Evolutionary conservation across 2,329 filamentous ascomycete species (phyloP), one percentile per base, ranked within the genome.

Genomic region (Trichophyton simii): DNA sequence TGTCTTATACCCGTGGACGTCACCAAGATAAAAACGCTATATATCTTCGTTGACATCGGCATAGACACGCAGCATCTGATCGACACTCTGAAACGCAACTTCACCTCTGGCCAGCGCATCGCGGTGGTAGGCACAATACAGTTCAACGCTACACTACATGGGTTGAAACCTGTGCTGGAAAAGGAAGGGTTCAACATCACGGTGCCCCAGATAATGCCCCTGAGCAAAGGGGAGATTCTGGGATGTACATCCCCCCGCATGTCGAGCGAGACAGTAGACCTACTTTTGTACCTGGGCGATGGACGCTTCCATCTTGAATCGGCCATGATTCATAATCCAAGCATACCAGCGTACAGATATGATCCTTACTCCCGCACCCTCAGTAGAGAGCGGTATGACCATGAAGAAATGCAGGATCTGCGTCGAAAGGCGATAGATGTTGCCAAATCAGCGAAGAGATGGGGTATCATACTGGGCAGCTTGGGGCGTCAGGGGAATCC

Each of bases 271-370:
- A 77, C 79, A 42, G 83, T 91, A 22, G 89, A 95, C 70, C 75
- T 90, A 65, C 87, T 96, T 54, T 78, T 96, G 1, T 96, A 96
- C 72, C 83, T 96, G 13, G 91, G 91, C 55, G 91, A 96, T 70
- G 91, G 91, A 11, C 84, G 91, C 63, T 96, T 96, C 78, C 94
- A 99, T 72, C 87, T 99, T 50, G 94, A 99, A 75, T 95, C 89
- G 69, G 92, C 95, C 70, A 99, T 99, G 92, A 99, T 99, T 66
- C 94, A 97, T 72, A 99, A 99, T 75, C 94, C 95, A 0, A 76
- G 79, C 3, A 83, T 96, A 41, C 89, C 92, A 0, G 92, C 95
- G 1, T 99, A 96, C 76, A 84, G 94, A 65, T 99, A 99, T 74
- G 94, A 99, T 71, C 94, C 95, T 0, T 99, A 99, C 76, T 94